A percentile compares a stretch with the other conserved stretches of the same genome.
phyloP scores from a whole-genome alignment of 495 filamentous ascomycete genomes.

The Saxispiralis lemnorum region DNA sequence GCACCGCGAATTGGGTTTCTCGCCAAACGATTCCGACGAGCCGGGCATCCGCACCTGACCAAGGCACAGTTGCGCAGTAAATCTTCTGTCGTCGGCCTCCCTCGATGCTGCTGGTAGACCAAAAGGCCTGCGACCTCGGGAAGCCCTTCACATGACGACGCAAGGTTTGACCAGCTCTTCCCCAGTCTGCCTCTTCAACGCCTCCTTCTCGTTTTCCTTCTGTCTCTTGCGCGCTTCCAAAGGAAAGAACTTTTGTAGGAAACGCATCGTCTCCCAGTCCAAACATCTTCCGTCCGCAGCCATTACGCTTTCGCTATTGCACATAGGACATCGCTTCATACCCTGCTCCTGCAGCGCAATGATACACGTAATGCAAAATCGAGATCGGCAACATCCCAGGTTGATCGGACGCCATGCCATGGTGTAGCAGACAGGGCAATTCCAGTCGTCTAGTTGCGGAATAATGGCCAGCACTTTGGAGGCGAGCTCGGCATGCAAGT shows the following conservation, averaged over 20 bases:
- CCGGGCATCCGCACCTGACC: too few species aligned
- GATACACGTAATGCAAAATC: conserved; percentile 58
- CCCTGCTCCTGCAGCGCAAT: conserved; percentile 47
- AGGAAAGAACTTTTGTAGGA: conserved; percentile 49
- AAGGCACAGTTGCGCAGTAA: too few species aligned
- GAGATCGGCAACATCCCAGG: conserved; percentile 40
- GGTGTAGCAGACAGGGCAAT: conserved; percentile 53
- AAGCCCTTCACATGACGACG: conserved; percentile 2
- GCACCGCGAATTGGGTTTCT: too few species aligned
- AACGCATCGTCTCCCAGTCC: conserved; percentile 40
- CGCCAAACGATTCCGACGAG: too few species aligned
- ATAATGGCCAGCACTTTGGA: conserved; percentile 45
- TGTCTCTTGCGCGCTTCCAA: conserved; percentile 50
- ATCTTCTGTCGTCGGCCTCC: too few species aligned
- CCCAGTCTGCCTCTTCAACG: conserved; percentile 7
- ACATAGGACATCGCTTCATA: conserved; percentile 47
- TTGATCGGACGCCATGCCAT: conserved; percentile 50
- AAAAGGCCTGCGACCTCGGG: too few species aligned
- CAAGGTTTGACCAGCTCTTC: conserved; percentile 13
- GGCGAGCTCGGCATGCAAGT: conserved; percentile 47
- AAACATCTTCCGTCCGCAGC: conserved; percentile 45
- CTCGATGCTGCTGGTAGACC: too few species aligned
- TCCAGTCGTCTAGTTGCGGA: conserved; percentile 54
- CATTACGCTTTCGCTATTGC: conserved; percentile 42
- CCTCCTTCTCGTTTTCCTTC: conserved; percentile 30